These are phyloP conservation scores for Coprinellus aureogranulatus DNA, from an alignment of 768 basidiomycete genomes.

Conservation along the genomic window DNA sequence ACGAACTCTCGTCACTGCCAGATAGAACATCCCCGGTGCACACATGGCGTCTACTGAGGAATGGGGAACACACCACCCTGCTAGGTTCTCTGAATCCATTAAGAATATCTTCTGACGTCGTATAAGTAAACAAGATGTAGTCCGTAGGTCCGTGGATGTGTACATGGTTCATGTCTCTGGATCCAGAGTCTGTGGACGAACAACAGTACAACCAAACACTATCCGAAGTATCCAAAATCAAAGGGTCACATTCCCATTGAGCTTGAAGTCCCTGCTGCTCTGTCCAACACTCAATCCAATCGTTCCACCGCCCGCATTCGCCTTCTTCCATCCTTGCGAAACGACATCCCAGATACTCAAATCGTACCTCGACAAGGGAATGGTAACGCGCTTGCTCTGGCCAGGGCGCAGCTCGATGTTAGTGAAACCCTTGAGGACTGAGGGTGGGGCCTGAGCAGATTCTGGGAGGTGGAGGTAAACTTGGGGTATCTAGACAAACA, in stretches of 20 bases:
- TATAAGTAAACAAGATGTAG: too few relatives aligned
- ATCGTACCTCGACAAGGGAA: slow-evolving; percentile 67
- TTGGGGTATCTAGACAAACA: slow-evolving; percentile 56
- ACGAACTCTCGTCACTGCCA: too few relatives aligned
- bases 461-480: slow-evolving; percentile 69
- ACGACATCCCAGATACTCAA: slow-evolving; percentile 74
- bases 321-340: slow-evolving; percentile 73
- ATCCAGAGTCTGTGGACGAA: too few relatives aligned
- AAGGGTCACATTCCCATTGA: slow-evolving; percentile 42
- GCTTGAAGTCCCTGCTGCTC: slow-evolving; percentile 61
- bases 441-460: slow-evolving; percentile 67
- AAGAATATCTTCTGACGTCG: too few relatives aligned
- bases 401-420: slow-evolving; percentile 51
- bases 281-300: slow-evolving; percentile 65
- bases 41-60: too few relatives aligned
- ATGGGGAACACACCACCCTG: too few relatives aligned
- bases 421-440: slow-evolving; percentile 68
- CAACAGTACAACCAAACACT: too few relatives aligned
- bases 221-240: too few relatives aligned
- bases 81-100: too few relatives aligned
- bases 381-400: slow-evolving; percentile 42
- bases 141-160: too few relatives aligned
- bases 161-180: too few relatives aligned
- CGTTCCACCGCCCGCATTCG: slow-evolving; percentile 42
- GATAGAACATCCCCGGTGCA: too few relatives aligned